Base-by-base conservation (phyloP, 169 alveolate genomes). In the Cryptosporidium ubiquitum region DNA sequence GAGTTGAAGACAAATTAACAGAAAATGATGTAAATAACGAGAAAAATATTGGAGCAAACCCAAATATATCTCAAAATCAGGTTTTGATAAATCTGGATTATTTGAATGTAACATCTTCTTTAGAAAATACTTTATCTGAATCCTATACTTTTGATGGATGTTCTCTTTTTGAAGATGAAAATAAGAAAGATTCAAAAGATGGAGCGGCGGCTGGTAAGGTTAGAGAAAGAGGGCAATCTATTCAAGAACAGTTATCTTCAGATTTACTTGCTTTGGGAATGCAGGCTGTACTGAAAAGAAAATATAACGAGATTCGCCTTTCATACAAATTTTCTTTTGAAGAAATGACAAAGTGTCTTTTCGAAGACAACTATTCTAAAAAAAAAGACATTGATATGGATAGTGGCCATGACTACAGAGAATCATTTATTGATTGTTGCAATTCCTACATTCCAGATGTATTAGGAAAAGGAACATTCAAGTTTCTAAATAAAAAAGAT, bases 261-360 rank as follows among this genome's bases (percentile, higher is more conserved):
- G 89, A 79, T 64, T 79, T 79, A 44, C 6, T 79, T 23, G 89
- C 89, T 12, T 64, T 79, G 75, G 89, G 79, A 6, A 16, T 64
- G 61, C 89, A 79, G 26, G 89, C 89, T 4, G 58, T 61, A 40
- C 40, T 79, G 29, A 79, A 79, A 26, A 58, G 89, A n/a, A 79
- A 79, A 39, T 79, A 79, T 35, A 58, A 79, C 9, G 29, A 26
- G 3, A 37, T 79, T 29, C 68, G 71, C 39, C 35, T 79, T 7
- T 79, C 74, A 31, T 16, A 18, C 16, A 40, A 40, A 10, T 79
- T 79, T 64, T 79, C 89, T n/a, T 79, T 79, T 79, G 89, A 79
- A 14, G 55, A 37, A 60, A 58, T 79, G 75, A 37, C 75, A 39
- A 58, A 58, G 37, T 79, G 89, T 31, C 44, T 79, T 37, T 73